Base-by-base conservation (phyloP, 768 basidiomycete genomes). In the Mycena haematopus region DNA sequence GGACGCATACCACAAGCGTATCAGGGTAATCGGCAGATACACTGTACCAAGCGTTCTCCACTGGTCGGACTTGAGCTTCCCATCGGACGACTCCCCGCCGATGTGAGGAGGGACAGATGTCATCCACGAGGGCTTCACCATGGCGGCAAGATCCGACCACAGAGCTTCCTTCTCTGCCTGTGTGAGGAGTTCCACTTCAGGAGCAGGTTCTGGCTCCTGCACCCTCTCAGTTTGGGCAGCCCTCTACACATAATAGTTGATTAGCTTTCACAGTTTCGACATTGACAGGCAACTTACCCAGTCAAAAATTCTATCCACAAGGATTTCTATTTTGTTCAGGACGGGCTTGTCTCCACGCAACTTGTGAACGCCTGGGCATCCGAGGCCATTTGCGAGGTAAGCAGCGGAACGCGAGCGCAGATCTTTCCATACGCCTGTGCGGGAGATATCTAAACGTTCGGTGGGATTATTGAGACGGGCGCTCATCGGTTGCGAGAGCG, bases 51-150 rank as follows among this genome's bases (percentile, higher is more conserved):
- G 27, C 0, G 62, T 58, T 17, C 70, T 54, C 76, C 75, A 77
- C 40, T 78, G 70, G 58, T 76, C 73, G 4, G 75, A 76, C 35
- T 72, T 76, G 2, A 77, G 65, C 51, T 75, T 78, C 2, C 76
- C 71, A 31, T 49, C 45, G 5, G 45, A 47, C 15, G 52, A 38
- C 19, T 52, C 47, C 8, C 63, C 57, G 6, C 59, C 60, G 21
- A 60, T 19, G 7, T 63, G 38, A 38, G 46, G 8, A 1, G 67
- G 62, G 11, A 60, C 56, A 11, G 47, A 38, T 1, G 65, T 57
- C 46, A 62, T 44, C 60, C 60, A 66, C 0, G 60, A 62, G 5
- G 61, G 65, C 22, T 53, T 56, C 2, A 63, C 31, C 17, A 58
- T 51, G 8, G 24, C 36, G 1, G 21, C 42, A 21, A 66, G 53